Base-by-base conservation (phyloP, 768 basidiomycete species). In the Strobilomyces dryophilus region DNA sequence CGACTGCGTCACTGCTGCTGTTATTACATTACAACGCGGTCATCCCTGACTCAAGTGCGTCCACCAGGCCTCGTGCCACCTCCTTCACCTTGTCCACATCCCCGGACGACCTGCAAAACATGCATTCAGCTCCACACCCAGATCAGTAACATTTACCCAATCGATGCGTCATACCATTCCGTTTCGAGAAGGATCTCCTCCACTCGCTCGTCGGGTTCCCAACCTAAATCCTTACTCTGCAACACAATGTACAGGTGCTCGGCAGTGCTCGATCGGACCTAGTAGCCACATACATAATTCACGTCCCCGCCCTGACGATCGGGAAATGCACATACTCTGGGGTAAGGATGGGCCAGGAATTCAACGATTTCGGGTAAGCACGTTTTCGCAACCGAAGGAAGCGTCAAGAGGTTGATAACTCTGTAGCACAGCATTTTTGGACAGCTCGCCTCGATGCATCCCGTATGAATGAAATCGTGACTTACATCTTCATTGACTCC, bases 401-500 rank as follows among this genome's bases (percentile, higher is more conserved):
- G 69, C 11, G 76, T 69, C 45, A 93, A 71, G 53, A 91, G 72
- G 57, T 86, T 81, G 45, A 85, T 77, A 24, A 84, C 76, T 45
- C 93, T 95, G 61, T 29, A 35, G 41, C 26, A 21, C 31, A 43
- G 49, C 42, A 56, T 61, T 59, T 47, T 35, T 27, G 27, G 24
- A 57, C 31, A 52, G 55, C 52, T 59, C 45, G 31, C 26, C 35
- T 56, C 53, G 49, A 49, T 7, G 45, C 45, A 34, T 47, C 29
- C 64, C 51, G 32, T 47, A 47, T 52, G 57, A 56, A 58, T 59
- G 35, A 50, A 73, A 77, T 42, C 56, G 54, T 60, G 63, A 62
- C 64, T 55, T 61, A 95, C 95, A 90, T 81, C 68, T 86, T 89
- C 89, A 92, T 91, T 5, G 85, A 83, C 53, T 86, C 83, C 11